Conservation (phyloP, 495 filamentous ascomycete species). For the Aspergillus heteromorphus region DNA sequence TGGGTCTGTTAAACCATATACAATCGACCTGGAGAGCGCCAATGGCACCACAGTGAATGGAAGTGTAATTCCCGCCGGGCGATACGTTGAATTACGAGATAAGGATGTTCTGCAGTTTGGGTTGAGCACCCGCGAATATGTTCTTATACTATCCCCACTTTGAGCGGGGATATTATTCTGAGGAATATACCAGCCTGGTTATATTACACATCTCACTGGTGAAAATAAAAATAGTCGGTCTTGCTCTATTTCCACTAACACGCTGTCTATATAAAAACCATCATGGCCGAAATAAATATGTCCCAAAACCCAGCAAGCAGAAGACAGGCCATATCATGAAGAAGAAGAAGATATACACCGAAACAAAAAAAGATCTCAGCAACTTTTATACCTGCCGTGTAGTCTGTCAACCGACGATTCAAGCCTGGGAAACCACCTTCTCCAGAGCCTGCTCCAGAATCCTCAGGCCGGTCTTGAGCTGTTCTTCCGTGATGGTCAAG, state of each 20-base stretch:
- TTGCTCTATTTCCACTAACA: neutral
- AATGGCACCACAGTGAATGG: constrained; percentile 86
- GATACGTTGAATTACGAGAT: constrained; percentile 81
- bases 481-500: constrained; percentile 66
- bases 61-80: constrained; percentile 61
- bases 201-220: too few relatives aligned
- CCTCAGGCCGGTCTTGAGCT: constrained; percentile 68
- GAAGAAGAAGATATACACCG: neutral
- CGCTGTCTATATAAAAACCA: neutral
- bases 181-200: too few relatives aligned
- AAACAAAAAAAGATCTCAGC: neutral
- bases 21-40: constrained; percentile 89
- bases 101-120: constrained; percentile 89
- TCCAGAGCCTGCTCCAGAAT: constrained; percentile 76
- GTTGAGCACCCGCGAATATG: constrained; percentile 79
- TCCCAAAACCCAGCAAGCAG: neutral
- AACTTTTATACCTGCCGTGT: neutral
- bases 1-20: constrained; percentile 78
- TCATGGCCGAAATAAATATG: neutral
- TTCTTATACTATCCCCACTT: constrained; percentile 70
- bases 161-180: too few relatives aligned
- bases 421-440: constrained; percentile 30
- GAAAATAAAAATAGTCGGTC: too few relatives aligned
- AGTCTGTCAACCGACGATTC: neutral
- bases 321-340: neutral